Evolutionary conservation across 192 early-diverging fungal genomes (phyloP).

Genomic region (Podila epicladia): DNA sequence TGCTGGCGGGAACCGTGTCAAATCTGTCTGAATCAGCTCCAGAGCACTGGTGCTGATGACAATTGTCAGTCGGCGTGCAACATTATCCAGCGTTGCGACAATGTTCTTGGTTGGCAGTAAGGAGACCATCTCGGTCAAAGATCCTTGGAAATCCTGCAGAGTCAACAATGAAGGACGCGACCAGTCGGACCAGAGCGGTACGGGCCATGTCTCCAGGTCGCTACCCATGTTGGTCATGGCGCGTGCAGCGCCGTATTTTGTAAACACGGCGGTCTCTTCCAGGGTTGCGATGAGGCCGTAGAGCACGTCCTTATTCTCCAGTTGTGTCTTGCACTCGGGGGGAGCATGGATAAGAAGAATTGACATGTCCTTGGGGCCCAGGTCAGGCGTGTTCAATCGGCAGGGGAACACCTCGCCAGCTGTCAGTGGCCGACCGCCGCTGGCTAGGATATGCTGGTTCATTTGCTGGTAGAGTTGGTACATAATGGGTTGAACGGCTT

Average conservation of each 20-base stretch:
- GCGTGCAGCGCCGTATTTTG: constrained; percentile 43
- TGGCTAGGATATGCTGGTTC: constrained; percentile 23
- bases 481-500: constrained; percentile 37
- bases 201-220: constrained; percentile 45
- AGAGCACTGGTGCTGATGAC: constrained; percentile 29
- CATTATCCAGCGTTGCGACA: constrained; percentile 40
- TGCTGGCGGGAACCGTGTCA: constrained; percentile 35
- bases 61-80: constrained; percentile 31
- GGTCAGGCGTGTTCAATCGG: constrained; percentile 26
- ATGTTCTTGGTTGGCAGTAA: constrained; percentile 36
- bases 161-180: constrained; percentile 24
- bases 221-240: constrained; percentile 47
- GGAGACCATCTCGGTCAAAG: constrained; percentile 23
- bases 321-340: constrained; percentile 25
- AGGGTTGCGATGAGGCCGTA: constrained; percentile 41
- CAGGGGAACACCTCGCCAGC: constrained; percentile 40
- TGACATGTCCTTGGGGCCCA: constrained; percentile 19
- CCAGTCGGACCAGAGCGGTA: constrained; percentile 49
- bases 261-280: constrained; percentile 41
- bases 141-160: constrained; percentile 28
- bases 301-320: constrained; percentile 45
- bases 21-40: constrained; percentile 29
- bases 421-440: constrained; percentile 18
- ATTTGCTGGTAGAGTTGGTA: constrained; percentile 38
- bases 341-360: constrained; percentile 37